Evolutionary conservation across 495 filamentous ascomycete species (phyloP), one percentile per base, ranked within the genome.

Genomic region (Hypoxylon perforatum): DNA sequence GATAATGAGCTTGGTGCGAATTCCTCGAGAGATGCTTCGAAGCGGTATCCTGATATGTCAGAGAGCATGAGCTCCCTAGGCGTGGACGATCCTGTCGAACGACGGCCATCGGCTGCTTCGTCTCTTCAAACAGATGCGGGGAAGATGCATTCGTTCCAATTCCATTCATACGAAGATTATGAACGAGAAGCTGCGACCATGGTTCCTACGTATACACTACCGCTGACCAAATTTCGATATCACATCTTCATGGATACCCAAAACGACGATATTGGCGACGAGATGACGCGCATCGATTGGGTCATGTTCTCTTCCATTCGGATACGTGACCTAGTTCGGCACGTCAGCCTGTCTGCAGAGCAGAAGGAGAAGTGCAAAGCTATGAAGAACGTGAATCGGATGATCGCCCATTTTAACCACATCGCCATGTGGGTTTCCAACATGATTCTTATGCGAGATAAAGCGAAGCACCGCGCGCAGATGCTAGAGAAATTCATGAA

Each of bases 321-420:
- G n/a, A 91, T 94, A 42, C 91, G 95, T 47, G 96, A 99, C 77
- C 84, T 97, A 4, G 90, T 98, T 48, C 90, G 96, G 1, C 91
- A 97, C 75, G 92, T 97, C 63, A 93, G 88, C 69, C 79, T 97
- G 46, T 85, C 88, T 4, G 77, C 85, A 2, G 86, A 90, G 28
- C 80, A 86, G 61, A 92, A 90, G 77, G 89, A 92, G 57, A 92
- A 89, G 69, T 91, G 89, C 73, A 90, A 88, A 70, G 91, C 88
- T 73, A 80, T 97, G 65, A 85, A 88, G 60, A 90, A 96, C 71
- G 92, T 98, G 61, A 94, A 93, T 68, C 90, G 92, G 36, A 95
- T 97, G 92, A 92, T 96, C 70, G 86, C 88, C 49, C 93, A 97
- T 70, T 98, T 99, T 83, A 98, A 98, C 74, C 94, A 97, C 70